Evolutionary conservation across 1,139 yeast species (phyloP).

Genomic region (Entelexis paramagnoliae): DNA sequence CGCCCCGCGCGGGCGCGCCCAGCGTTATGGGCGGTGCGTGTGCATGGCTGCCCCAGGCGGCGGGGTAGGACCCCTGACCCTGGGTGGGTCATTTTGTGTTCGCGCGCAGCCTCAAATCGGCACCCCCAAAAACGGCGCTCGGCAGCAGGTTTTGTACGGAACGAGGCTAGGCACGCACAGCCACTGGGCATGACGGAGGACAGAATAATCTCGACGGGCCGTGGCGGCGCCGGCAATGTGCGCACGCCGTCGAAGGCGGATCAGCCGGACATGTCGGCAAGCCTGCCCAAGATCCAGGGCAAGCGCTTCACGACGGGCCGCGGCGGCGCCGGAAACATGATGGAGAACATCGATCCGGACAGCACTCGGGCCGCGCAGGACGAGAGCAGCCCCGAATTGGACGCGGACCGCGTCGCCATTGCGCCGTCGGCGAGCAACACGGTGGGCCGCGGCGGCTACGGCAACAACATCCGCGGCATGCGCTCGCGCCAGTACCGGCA

Average conservation of each 20-base stretch:
- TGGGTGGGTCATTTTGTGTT: constrained; percentile 2
- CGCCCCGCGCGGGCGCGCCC: too few species aligned
- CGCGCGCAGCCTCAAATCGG: too few species aligned
- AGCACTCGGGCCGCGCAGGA: constrained; percentile 59
- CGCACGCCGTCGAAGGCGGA: constrained; percentile 26
- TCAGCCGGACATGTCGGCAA: constrained; percentile 6
- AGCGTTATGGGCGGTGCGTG: not conserved
- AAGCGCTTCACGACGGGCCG: constrained; percentile 63
- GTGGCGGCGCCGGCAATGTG: constrained; percentile 77
- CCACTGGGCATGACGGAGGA: not conserved
- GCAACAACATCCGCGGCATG: constrained; percentile 28
- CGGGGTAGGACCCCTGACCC: constrained; percentile 4
- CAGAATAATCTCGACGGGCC: constrained; percentile 45
- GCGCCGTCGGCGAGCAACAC: constrained; percentile 28
- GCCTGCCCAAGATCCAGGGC: constrained; percentile 47
- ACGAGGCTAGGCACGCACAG: not conserved
- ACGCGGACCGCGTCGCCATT: constrained; percentile 22
- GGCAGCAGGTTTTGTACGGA: not conserved
- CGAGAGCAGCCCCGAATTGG: constrained; percentile 32
- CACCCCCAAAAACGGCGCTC: not conserved
- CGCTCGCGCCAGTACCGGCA: constrained; percentile 6
- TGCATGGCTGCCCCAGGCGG: not conserved
- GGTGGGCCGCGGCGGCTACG: constrained; percentile 36
- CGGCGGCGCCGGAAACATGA: constrained; percentile 76
- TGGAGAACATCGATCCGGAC: constrained; percentile 50